phyloP scores from a whole-genome alignment of 768 basidiomycete genomes.

The Suillus clintonianus region DNA sequence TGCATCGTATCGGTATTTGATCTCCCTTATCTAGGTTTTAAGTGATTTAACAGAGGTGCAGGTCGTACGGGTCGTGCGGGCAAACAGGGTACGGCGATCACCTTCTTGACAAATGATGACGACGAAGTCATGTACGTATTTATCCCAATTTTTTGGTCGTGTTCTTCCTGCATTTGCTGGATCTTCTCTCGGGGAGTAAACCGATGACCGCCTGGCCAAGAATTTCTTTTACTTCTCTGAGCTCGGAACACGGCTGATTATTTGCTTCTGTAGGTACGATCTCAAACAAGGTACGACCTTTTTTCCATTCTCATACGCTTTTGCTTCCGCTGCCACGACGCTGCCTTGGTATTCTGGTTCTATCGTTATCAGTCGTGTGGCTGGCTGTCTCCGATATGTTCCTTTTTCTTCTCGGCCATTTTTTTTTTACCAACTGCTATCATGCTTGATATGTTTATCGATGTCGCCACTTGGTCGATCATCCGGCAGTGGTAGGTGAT shows the following conservation, averaged over 20 bases:
- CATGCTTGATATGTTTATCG: neutral
- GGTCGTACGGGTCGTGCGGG: constrained; percentile 98
- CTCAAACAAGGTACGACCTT: constrained; percentile 77
- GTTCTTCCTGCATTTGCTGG: neutral
- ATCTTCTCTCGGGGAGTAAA: constrained; percentile 5
- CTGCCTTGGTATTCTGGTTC: constrained; percentile 6
- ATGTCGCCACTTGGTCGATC: neutral
- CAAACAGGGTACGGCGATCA: constrained; percentile 90
- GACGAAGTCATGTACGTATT: constrained; percentile 90
- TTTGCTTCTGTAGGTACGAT: constrained; percentile 70
- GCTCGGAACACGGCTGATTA: constrained; percentile 2
- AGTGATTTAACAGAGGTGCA: constrained; percentile 30
- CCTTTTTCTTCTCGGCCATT: constrained; percentile 14
- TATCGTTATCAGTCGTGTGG: constrained; percentile 1
- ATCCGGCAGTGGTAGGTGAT: neutral
- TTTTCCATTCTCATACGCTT: neutral
- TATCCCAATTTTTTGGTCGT: constrained; percentile 6
- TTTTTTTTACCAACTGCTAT: constrained; percentile 5
- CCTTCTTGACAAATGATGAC: constrained; percentile 94
- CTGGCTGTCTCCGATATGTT: neutral
- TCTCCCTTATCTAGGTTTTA: neutral
- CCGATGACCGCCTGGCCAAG: neutral
- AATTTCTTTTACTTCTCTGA: neutral
- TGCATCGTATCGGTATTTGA: constrained; percentile 90
- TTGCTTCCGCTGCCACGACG: constrained; percentile 9